Evolutionary conservation across 164 flowering plant genomes (phyloP), one percentile per base, ranked within the genome.

Genomic region (Chimonanthus praecox): DNA sequence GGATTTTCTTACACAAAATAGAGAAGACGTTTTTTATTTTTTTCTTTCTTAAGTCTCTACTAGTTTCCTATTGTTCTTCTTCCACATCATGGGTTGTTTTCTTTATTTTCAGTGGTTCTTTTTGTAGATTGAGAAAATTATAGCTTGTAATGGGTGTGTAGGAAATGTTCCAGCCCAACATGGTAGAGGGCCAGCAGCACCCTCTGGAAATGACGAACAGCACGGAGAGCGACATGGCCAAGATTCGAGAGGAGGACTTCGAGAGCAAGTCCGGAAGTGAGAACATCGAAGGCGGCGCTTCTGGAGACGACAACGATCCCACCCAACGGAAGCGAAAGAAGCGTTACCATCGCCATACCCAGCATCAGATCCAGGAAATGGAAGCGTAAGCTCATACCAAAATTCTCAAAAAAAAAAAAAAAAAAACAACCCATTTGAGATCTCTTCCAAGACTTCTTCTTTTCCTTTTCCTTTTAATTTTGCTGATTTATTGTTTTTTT

Each of bases 261-360:
- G 97, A 92, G 71, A 90, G 90, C 77, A 92, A 87, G 78, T 90
- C 97, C 1, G 91, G 94, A 46, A 90, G 91, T 58, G 97, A 90
- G 21, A 88, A 89, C 82, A 80, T 83, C 1, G 97, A 90, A 69
- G 89, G 87, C 0, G 89, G 87, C 16, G 88, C 76, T 33, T 87
- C 94, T 2, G 91, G 90, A 3, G 94, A 90, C 5, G 93, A 88
- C 5, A 87, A 85, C 67, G 94, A 89, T 64, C 87, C 83, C 6
- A 84, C 77, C 46, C 84, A 76, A 7, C 88, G 87, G 7, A 85
- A 84, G 45, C 6, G 73, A 20, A 90, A 87, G 84, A 93, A 91
- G 77, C 92, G 97, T 0, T 91, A 91, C 76, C 94, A 96, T 79
- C 95, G 99, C 72, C 99, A 96, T 75, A 94, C 99, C 4, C 97